Evolutionary conservation across 176 grass and related monocot genomes (phyloP).

Genomic region (Rhynchospora tenuis): DNA sequence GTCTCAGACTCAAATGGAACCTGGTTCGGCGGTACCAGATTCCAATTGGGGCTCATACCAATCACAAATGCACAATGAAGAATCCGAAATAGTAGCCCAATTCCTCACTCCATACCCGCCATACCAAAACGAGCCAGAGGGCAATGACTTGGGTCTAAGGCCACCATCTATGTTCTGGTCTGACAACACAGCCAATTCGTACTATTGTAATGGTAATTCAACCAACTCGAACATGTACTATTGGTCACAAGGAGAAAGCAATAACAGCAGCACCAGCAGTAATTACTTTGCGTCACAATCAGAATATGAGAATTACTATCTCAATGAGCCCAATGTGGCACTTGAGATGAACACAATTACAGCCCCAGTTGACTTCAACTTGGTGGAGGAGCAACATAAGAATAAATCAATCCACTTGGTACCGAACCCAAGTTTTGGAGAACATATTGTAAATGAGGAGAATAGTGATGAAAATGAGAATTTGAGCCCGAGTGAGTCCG

Average conservation of each 20-base stretch:
- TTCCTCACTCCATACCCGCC: conserved; percentile 49
- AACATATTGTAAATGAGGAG: conserved; percentile 7
- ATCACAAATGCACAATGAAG: conserved; percentile 34
- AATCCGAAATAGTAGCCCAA: conserved; percentile 66
- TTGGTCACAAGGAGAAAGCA: conserved; percentile 35
- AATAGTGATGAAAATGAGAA: conserved; percentile 21
- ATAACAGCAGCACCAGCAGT: conserved; percentile 12
- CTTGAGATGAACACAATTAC: conserved; percentile 45
- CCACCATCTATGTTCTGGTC: conserved; percentile 36
- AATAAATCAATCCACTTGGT: conserved; percentile 1
- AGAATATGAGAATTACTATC: conserved; percentile 38
- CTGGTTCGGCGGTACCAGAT: conserved; percentile 6
- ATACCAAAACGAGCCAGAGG: conserved; percentile 28
- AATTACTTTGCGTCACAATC: conserved; percentile 21
- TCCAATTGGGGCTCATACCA: conserved; percentile 37
- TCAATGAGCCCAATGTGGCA: conserved; percentile 36
- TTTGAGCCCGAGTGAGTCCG: not conserved
- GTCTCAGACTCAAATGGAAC: conserved; percentile 29
- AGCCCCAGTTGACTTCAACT: conserved; percentile 37
- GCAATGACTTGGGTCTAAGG: conserved; percentile 26
- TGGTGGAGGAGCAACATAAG: conserved; percentile 34
- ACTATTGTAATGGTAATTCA: conserved; percentile 19
- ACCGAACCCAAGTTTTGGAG: conserved; percentile 5
- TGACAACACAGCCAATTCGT: conserved; percentile 20
- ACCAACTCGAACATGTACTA: conserved; percentile 21